A percentile compares a stretch with the other conserved stretches of the same genome.
These are phyloP conservation scores for Epichloe sp. DNA, from an alignment of 2,329 filamentous ascomycete species.

Conservation along the genomic window DNA sequence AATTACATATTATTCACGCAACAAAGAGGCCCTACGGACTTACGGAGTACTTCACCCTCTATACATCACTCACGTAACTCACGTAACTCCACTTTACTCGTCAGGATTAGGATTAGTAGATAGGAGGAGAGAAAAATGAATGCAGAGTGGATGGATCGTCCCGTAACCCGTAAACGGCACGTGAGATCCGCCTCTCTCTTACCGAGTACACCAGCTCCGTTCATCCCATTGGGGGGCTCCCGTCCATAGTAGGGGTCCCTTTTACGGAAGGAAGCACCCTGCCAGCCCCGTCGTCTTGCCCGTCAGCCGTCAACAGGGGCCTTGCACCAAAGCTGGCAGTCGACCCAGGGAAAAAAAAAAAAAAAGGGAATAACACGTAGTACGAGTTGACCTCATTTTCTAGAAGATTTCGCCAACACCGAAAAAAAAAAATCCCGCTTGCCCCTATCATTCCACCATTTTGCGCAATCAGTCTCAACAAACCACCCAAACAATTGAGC, in stretches of 20 bases:
- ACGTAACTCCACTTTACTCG: no score
- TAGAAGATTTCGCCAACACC: neutral
- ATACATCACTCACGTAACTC: no score
- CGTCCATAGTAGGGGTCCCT: neutral
- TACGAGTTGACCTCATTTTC: neutral
- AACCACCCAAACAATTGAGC: no score
- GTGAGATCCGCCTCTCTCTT: constrained; percentile 3
- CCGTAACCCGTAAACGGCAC: constrained; percentile 2
- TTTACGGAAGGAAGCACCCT: constrained; percentile 1
- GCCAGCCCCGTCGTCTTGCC: neutral
- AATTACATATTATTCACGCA: no score
- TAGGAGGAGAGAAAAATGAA: neutral
- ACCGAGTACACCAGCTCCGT: neutral
- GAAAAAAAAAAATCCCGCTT: no score
- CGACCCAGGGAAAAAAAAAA: neutral
- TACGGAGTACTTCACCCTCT: no score
- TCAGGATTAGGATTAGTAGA: no score
- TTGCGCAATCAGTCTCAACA: no score
- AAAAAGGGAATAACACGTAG: no score
- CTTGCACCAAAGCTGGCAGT: neutral
- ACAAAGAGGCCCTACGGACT: no score
- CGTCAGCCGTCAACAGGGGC: constrained; percentile 1
- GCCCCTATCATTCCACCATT: no score
- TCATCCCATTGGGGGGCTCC: neutral
- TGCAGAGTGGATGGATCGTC: neutral